phyloP scores from a whole-genome alignment of 2,329 filamentous ascomycete species.

The Rasamsonia emersonii region DNA sequence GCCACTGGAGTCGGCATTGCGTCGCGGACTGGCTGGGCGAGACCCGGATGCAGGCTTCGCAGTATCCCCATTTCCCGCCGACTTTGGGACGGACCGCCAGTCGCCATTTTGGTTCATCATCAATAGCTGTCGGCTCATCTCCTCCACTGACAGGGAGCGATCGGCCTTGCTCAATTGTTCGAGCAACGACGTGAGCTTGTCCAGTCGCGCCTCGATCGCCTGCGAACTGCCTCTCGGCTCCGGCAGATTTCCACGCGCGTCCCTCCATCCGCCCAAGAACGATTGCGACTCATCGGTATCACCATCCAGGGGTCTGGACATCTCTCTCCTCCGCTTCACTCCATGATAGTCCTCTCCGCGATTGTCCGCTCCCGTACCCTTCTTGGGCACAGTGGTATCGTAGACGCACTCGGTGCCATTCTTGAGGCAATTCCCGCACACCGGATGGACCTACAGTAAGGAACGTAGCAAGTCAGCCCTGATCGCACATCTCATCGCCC shows the following conservation, averaged over 20 bases:
- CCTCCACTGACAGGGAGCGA: constrained; percentile 13
- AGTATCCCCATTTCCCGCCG: constrained; percentile 7
- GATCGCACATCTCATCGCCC: constrained; percentile 2
- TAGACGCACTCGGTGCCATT: constrained; percentile 36
- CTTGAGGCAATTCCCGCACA: constrained; percentile 38
- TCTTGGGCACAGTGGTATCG: constrained; percentile 23
- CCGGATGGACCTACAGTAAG: constrained; percentile 29
- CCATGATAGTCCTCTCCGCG: constrained; percentile 17
- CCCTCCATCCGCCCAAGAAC: constrained; percentile 20
- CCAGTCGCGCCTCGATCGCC: constrained; percentile 35
- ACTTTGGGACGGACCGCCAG: constrained; percentile 3
- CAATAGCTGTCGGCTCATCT: constrained; percentile 7
- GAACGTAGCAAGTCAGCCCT: not conserved
- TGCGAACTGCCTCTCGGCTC: constrained; percentile 22
- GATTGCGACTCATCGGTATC: constrained; percentile 26
- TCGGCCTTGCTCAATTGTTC: constrained; percentile 31
- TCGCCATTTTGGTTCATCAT: constrained; percentile 6
- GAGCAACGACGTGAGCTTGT: constrained; percentile 37
- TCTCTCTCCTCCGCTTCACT: constrained; percentile 27
- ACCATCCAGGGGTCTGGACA: constrained; percentile 18
- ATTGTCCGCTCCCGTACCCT: constrained; percentile 11
- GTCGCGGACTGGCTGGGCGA: constrained; percentile 24
- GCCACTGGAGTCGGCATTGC: constrained; percentile 23
- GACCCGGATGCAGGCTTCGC: constrained; percentile 12
- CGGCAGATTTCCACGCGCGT: constrained; percentile 14